A percentile compares a stretch with the other conserved stretches of the same genome.
Evolutionary conservation across 1,284 basidiomycete species (phyloP).

Genomic region (Gymnopus androsaceus): DNA sequence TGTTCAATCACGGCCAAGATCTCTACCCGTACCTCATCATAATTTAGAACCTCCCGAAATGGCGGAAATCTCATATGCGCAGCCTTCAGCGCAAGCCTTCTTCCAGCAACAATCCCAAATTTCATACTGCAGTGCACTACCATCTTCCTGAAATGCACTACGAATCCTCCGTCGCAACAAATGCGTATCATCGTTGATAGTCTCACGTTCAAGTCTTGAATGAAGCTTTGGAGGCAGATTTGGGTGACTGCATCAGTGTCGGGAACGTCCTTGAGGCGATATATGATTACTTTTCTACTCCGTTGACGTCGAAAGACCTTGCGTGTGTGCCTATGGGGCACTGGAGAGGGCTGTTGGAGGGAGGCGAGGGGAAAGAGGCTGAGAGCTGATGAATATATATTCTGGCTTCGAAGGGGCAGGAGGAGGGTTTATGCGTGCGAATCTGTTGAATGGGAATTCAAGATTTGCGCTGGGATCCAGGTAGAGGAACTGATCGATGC

Average conservation of each 20-base stretch:
- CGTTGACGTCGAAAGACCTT: not conserved
- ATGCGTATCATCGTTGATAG: not conserved
- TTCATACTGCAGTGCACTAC: not conserved
- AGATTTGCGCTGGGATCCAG: not conserved
- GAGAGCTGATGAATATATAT: no score
- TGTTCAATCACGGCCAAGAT: no score
- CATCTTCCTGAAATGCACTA: not conserved
- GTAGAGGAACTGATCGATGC: not conserved
- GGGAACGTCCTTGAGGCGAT: not conserved
- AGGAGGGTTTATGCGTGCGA: not conserved
- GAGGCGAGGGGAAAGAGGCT: not conserved
- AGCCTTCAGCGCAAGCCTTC: no score
- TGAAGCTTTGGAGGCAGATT: not conserved
- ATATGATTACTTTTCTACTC: not conserved
- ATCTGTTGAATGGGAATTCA: constrained; percentile 4
- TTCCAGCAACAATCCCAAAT: not conserved
- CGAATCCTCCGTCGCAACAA: not conserved
- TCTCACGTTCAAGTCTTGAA: not conserved
- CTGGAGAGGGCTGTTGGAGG: not conserved
- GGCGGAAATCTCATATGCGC: no score
- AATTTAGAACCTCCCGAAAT: no score
- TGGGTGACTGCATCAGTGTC: not conserved
- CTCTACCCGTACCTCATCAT: no score
- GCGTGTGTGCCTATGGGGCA: not conserved
- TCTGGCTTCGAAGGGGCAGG: not conserved